Evolutionary conservation across 2,329 filamentous ascomycete genomes (phyloP).

Genomic region (Sarocladium kiliense): DNA sequence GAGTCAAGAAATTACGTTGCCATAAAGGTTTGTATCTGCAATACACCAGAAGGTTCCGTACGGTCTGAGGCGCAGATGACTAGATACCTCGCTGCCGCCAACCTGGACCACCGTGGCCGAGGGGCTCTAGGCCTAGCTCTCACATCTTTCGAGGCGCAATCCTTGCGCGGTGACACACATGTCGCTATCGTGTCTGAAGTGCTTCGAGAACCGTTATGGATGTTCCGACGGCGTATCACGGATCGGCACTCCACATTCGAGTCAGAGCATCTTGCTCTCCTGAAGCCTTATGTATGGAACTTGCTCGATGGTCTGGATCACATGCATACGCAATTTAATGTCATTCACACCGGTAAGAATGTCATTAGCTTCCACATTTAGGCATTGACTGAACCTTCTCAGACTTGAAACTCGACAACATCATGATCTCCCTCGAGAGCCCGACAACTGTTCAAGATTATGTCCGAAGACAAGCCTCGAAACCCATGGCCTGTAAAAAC

Average conservation of each 20-base stretch:
- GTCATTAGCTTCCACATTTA: not conserved
- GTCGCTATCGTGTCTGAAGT: constrained; percentile 30
- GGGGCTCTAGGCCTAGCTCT: not conserved
- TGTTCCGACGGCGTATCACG: constrained; percentile 30
- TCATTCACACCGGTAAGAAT: constrained; percentile 37
- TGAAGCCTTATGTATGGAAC: constrained; percentile 28
- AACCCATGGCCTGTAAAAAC: not conserved
- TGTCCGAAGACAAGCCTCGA: constrained; percentile 12
- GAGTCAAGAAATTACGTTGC: not conserved
- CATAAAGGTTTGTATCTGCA: not conserved
- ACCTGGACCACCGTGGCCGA: not conserved
- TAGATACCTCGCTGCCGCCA: not conserved
- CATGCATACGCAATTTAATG: constrained; percentile 34
- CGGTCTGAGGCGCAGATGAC: not conserved
- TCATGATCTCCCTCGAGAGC: constrained; percentile 18
- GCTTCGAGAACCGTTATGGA: constrained; percentile 32
- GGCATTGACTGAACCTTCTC: not conserved
- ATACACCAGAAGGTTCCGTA: not conserved
- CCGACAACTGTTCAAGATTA: constrained; percentile 16
- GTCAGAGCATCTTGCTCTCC: constrained; percentile 20
- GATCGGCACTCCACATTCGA: constrained; percentile 10
- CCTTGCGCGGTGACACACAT: constrained; percentile 23
- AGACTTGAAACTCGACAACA: constrained; percentile 20
- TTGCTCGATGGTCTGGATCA: constrained; percentile 34
- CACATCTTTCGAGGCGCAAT: not conserved